A percentile compares a stretch with the other conserved stretches of the same genome.
Evolutionary conservation across 2,329 filamentous ascomycete species (phyloP).

Genomic region (Aspergillus chevalieri): DNA sequence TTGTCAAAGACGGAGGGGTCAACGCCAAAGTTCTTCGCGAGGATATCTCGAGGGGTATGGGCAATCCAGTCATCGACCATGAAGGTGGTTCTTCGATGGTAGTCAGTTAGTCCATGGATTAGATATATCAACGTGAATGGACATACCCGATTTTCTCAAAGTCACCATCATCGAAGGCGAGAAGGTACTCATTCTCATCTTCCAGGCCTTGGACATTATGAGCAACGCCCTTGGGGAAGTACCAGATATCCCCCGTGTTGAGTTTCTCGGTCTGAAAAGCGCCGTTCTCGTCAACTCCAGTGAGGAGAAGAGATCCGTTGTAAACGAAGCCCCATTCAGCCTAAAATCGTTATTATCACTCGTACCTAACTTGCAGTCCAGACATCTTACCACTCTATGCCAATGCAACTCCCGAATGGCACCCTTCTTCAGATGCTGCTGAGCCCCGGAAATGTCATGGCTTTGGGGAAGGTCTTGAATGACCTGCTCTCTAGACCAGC

Average conservation of each 20-base stretch:
- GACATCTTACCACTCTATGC: slow-evolving; percentile 54
- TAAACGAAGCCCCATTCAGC: slow-evolving; percentile 64
- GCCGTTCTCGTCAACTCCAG: slow-evolving; percentile 59
- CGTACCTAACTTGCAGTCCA: not conserved
- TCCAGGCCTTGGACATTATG: slow-evolving; percentile 58
- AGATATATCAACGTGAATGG: not conserved
- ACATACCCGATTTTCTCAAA: slow-evolving; percentile 57
- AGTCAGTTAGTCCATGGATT: not conserved
- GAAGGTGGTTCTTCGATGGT: slow-evolving; percentile 54
- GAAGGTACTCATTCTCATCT: slow-evolving; percentile 61
- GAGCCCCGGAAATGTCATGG: slow-evolving; percentile 61
- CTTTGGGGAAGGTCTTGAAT: slow-evolving; percentile 61
- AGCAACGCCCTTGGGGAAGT: slow-evolving; percentile 60
- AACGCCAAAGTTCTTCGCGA: slow-evolving; percentile 65
- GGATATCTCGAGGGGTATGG: slow-evolving; percentile 57
- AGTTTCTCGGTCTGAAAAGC: slow-evolving; percentile 47
- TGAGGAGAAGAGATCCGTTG: slow-evolving; percentile 51
- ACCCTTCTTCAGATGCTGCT: slow-evolving; percentile 63
- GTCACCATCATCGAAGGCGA: slow-evolving; percentile 61
- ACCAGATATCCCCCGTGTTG: slow-evolving; percentile 60
- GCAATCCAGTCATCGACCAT: slow-evolving; percentile 65
- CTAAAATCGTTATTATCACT: slow-evolving; percentile 25
- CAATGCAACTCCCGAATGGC: slow-evolving; percentile 62
- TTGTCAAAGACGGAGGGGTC: slow-evolving; percentile 54
- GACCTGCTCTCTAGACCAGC: slow-evolving; percentile 62